Evolutionary conservation across 176 grass and related monocot genomes (phyloP).

Genomic region (Triticum aestivum): DNA sequence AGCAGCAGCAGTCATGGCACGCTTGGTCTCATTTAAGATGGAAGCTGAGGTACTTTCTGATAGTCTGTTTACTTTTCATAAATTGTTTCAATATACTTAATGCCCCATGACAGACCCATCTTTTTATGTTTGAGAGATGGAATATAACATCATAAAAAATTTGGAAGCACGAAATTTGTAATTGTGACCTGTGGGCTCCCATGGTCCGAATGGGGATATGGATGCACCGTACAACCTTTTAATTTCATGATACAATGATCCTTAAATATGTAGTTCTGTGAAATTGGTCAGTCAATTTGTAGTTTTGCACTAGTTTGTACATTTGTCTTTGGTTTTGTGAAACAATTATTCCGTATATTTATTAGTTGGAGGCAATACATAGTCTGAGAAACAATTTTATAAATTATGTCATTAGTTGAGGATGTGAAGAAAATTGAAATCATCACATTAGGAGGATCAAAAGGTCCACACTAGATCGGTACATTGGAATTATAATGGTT

Average conservation of each 20-base stretch:
- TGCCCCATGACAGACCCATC: not conserved
- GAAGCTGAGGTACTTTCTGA: constrained; percentile 72
- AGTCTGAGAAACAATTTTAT: not conserved
- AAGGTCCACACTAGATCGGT: not conserved
- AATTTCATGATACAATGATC: not conserved
- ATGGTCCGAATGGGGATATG: not conserved
- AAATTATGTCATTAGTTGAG: constrained; percentile 8
- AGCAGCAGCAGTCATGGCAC: constrained; percentile 90
- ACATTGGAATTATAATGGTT: not conserved
- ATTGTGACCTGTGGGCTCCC: not conserved
- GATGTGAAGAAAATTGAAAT: not conserved
- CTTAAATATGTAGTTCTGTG: not conserved
- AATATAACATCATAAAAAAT: not conserved
- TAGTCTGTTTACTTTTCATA: not conserved
- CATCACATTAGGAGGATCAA: not conserved
- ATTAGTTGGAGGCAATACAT: not conserved
- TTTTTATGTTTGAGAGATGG: not conserved
- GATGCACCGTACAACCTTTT: not conserved
- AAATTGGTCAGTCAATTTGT: not conserved
- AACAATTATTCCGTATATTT: not conserved
- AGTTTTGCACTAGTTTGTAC: not conserved
- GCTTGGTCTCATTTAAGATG: constrained; percentile 86
- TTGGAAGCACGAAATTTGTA: not conserved
- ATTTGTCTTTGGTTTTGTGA: not conserved
- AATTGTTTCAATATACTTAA: constrained; percentile 16